Evolutionary conservation across 2,329 filamentous ascomycete species (phyloP).

Genomic region (Beauveria pseudobassiana): DNA sequence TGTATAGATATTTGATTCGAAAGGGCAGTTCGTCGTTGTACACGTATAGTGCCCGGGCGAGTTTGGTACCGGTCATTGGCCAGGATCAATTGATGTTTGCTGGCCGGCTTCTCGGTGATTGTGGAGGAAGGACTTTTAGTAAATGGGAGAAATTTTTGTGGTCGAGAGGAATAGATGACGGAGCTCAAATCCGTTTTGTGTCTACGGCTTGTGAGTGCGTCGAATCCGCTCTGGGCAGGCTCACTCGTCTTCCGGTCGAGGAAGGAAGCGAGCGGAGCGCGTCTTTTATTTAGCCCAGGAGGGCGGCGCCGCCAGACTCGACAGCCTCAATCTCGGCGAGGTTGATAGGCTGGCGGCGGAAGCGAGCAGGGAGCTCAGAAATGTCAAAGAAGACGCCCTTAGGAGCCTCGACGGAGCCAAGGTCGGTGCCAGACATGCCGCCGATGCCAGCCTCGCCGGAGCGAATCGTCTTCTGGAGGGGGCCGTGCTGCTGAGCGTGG

Average conservation of each 20-base stretch:
- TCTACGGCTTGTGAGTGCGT: not conserved
- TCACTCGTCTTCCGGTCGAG: not conserved
- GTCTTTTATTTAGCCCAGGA: constrained; percentile 34
- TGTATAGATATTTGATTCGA: not conserved
- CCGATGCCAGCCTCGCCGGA: constrained; percentile 41
- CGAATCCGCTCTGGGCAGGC: not conserved
- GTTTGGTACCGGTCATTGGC: not conserved
- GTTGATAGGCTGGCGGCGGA: constrained; percentile 67
- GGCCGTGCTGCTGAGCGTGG: constrained; percentile 71
- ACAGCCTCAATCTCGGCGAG: constrained; percentile 89
- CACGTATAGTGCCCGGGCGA: not conserved
- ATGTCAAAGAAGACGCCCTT: constrained; percentile 81
- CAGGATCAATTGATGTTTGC: not conserved
- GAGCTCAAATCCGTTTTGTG: not conserved
- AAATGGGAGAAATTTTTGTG: not conserved
- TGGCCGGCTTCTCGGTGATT: not conserved
- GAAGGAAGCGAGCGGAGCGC: not conserved
- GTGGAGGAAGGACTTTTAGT: not conserved
- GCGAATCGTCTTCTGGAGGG: constrained; percentile 54
- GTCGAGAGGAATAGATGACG: not conserved
- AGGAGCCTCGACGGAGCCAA: constrained; percentile 65
- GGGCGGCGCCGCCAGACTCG: constrained; percentile 78
- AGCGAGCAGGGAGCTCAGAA: constrained; percentile 76
- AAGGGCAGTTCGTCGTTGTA: constrained; percentile 3
- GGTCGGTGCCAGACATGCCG: constrained; percentile 55